Evolutionary conservation across 352 stramenopile genomes (phyloP), one percentile per base, ranked within the genome.

Genomic region (Pseudoperonospora humuli): DNA sequence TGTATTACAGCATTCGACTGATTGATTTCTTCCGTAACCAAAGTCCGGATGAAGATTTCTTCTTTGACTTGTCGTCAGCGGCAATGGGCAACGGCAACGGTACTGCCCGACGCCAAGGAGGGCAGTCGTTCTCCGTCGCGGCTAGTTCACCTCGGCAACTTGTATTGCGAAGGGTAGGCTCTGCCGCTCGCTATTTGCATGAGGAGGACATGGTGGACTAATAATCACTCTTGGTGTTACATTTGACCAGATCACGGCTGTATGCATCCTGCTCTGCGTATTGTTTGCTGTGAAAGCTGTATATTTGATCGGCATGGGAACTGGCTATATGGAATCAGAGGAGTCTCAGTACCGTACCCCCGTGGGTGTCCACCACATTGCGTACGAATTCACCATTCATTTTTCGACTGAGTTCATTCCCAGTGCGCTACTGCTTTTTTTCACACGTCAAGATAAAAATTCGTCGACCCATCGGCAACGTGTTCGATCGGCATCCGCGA

Each of bases 21-120:
- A 82, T 85, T 46, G 67, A 84, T 39, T 90, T 90, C 51, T 90
- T 90, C 57, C 73, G 71, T 20, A 79, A 63, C 15, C 76, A 85
- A 49, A 73, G 69, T 1, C 68, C 67, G 1, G 73, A 87, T 35
- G 78, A 90, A 28, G 78, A 87, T 39, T 86, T 89, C 28, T 89
- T 86, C 59, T 89, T 89, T 31, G 74, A 89, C 41, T 67, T 81
- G n/a, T 72, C 71, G 4, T 57, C 58, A 5, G 62, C 54, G 2
- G 54, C 59, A 9, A 62, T 63, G 20, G 42, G 40, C 20, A 61
- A 52, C 35, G 48, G 52, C 27, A 59, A 63, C 27, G 44, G 46
- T 29, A 45, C 27, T 6, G 13, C 26, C 7, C 36, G 32, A 2
- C 42, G 53, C 20, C 35, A 50, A 5, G 33, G 35, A 39, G 24